A percentile compares a stretch with the other conserved stretches of the same genome.
Conservation (phyloP, 176 grass and related monocot species). For the Cenchrus purpureus region DNA sequence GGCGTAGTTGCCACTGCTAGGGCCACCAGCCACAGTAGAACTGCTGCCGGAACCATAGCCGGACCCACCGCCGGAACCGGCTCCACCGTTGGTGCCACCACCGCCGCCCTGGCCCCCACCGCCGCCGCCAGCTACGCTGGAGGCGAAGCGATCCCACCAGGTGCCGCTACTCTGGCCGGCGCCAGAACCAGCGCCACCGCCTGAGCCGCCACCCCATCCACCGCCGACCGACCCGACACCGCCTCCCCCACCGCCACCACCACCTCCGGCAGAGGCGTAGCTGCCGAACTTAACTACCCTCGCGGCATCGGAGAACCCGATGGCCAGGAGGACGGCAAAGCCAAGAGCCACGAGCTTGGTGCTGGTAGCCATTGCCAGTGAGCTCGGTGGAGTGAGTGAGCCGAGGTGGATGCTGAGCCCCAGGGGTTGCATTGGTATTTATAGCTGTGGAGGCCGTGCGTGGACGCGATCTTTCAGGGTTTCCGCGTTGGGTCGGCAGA, state of each 20-base stretch:
- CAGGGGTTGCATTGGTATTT: conserved; percentile 32
- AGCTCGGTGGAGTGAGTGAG: conserved; percentile 30
- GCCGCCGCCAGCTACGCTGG: conserved; percentile 7
- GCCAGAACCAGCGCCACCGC: background rate
- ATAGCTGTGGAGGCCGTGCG: conserved; percentile 39
- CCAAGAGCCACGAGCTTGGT: conserved; percentile 48
- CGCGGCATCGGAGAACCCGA: conserved; percentile 42
- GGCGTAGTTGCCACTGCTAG: conserved; percentile 10
- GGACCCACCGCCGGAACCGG: conserved; percentile 26
- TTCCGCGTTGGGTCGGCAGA: background rate
- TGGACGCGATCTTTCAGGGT: conserved; percentile 9
- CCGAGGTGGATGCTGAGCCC: conserved; percentile 11
- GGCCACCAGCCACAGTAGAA: background rate
- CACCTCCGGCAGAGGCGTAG: background rate
- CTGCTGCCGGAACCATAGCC: conserved; percentile 34
- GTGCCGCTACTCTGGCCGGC: background rate
- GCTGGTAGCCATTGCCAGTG: conserved; percentile 40
- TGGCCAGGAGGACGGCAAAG: conserved; percentile 44
- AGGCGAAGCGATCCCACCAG: background rate
- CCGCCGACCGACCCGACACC: background rate
- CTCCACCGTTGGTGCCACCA: conserved; percentile 47
- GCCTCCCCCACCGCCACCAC: conserved; percentile 36
- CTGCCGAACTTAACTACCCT: conserved; percentile 23
- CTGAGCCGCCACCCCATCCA: conserved; percentile 34
- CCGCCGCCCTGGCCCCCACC: conserved; percentile 46